These are phyloP conservation scores for Exobasidium rhododendri DNA, from an alignment of 1,284 basidiomycete species.

Conservation along the genomic window DNA sequence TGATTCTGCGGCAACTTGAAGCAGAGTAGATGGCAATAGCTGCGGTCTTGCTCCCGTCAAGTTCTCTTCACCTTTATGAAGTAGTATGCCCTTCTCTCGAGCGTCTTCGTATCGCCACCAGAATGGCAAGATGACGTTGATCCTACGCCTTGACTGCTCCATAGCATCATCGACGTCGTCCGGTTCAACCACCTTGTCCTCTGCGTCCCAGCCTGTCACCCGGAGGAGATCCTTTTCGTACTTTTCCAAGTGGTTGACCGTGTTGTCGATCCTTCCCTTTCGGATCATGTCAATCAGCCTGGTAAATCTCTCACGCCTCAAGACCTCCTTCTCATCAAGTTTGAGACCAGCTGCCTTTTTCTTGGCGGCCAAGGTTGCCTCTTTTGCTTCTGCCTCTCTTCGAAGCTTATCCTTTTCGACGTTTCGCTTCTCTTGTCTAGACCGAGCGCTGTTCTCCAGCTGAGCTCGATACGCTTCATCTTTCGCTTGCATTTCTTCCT, in stretches of 20 bases:
- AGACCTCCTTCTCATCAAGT: constrained; percentile 3
- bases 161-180: constrained; percentile 9
- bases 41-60: constrained; percentile 6
- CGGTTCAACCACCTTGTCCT: not conserved
- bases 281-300: constrained; percentile 82
- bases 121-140: constrained; percentile 37
- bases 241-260: constrained; percentile 77
- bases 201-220: constrained; percentile 16
- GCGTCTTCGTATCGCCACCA: constrained; percentile 38
- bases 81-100: constrained; percentile 10
- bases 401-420: constrained; percentile 8
- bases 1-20: constrained; percentile 72
- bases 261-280: constrained; percentile 76
- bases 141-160: constrained; percentile 5
- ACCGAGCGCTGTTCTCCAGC: constrained; percentile 12
- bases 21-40: constrained; percentile 61
- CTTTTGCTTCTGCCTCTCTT: constrained; percentile 9
- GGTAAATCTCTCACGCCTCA: constrained; percentile 70
- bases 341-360: constrained; percentile 15
- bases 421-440: constrained; percentile 10
- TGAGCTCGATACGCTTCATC: constrained; percentile 28
- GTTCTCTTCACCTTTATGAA: constrained; percentile 3
- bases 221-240: constrained; percentile 62
- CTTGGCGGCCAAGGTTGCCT: not conserved
- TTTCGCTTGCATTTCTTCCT: constrained; percentile 70